Base-by-base conservation (phyloP, 1,284 basidiomycete genomes). In the Chalciporus sp. region DNA sequence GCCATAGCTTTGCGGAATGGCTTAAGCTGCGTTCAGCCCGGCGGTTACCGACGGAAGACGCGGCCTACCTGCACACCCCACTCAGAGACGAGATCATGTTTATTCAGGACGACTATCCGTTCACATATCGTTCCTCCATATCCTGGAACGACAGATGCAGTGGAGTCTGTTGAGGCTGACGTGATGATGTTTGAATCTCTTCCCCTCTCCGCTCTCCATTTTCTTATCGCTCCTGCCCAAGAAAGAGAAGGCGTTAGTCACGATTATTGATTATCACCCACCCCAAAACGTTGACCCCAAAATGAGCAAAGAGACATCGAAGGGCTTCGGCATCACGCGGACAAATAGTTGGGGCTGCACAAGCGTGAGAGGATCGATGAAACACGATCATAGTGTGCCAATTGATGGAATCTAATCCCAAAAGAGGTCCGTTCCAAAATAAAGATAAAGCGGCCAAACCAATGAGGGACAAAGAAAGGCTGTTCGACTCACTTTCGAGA, bases 91-190 rank as follows among this genome's bases (percentile, higher is more conserved):
- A 98, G 77, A 73, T 99, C 97, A 40, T 89, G 82, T 76, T 98
- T 98, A 63, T 94, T 96, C 64, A 98, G 85, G 6, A 98, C 91
- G 41, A 99, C 85, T 39, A 99, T 81, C 49, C 91, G 89, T 72
- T 95, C 88, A 63, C 90, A 89, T 46, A 84, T 75, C 51, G 72
- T 70, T 23, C 67, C 67, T 23, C 61, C 57, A 53, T 68, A 59
- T 35, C 66, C 57, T 31, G 64, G 52, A 33, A 59, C 46, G 40
- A 53, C 46, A 16, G 51, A 51, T 4, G 40, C 11, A 23, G 53
- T 47, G 42, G 57, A 40, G 33, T 51, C n/a, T 17, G 49, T 10
- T 23, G 53, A 56, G 20, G 42, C 28, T 63, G 65, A 53, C 66
- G 70, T 44, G 72, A 65, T 56, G 58, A 75, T 66, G 58, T 73